Percentiles rank a stretch among this genome's conserved stretches.
These are phyloP conservation scores for Carpinus viminea DNA, from an alignment of 306 rosid genomes.

Conservation along the genomic window DNA sequence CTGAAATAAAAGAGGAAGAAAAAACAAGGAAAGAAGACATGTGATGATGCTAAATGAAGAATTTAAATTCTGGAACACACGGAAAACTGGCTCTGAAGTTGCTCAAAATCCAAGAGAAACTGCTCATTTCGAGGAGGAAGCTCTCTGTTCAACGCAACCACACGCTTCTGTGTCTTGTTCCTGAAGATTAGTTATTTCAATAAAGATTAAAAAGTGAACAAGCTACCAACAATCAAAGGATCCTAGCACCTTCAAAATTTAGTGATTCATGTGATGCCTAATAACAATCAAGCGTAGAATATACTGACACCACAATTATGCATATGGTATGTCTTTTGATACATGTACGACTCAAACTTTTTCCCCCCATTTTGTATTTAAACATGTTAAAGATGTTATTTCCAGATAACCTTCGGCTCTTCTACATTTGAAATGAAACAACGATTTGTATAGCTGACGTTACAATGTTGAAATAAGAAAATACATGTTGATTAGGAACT, in stretches of 20 bases:
- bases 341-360: background rate
- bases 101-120: slow-evolving; percentile 88
- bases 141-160: slow-evolving; percentile 78
- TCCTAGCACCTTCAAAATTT: background rate
- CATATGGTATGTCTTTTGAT: background rate
- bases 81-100: slow-evolving; percentile 82
- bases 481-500: too few relatives aligned
- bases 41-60: background rate
- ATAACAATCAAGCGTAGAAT: background rate
- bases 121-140: slow-evolving; percentile 96
- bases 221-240: background rate
- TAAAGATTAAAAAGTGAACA: background rate
- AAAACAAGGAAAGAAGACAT: slow-evolving; percentile 7
- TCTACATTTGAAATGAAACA: background rate
- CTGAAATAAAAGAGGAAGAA: slow-evolving; percentile 9
- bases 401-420: background rate
- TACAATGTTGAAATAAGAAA: background rate
- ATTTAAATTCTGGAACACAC: slow-evolving; percentile 50
- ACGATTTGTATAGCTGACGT: background rate
- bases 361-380: background rate
- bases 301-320: background rate
- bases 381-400: background rate
- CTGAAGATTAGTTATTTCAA: slow-evolving; percentile 46
- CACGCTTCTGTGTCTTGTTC: slow-evolving; percentile 94
- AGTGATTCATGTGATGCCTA: background rate